Conservation (phyloP, 2,329 filamentous ascomycete species). For the Talaromyces verruculosus region DNA sequence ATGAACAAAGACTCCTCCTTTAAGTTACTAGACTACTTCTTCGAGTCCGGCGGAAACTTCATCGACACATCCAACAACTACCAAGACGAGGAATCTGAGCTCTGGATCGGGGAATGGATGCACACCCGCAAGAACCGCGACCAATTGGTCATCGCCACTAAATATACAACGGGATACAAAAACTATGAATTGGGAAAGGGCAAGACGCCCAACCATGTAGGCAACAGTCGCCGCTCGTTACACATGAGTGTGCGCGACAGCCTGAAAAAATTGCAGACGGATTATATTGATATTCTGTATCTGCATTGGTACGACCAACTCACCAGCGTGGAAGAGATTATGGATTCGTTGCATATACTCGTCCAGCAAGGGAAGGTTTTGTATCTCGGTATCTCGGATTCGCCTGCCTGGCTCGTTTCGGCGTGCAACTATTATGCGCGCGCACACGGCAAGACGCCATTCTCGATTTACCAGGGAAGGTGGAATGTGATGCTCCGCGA, state of each 20-base stretch:
- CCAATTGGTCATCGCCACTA: conserved; percentile 69
- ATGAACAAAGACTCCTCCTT: conserved; percentile 64
- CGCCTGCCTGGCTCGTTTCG: conserved; percentile 43
- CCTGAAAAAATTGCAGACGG: conserved; percentile 52
- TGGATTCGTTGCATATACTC: conserved; percentile 41
- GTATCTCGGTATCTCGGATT: conserved; percentile 44
- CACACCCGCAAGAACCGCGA: conserved; percentile 62
- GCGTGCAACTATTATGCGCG: conserved; percentile 44
- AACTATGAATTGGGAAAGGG: conserved; percentile 42
- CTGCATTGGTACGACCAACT: conserved; percentile 56
- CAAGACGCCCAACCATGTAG: conserved; percentile 44
- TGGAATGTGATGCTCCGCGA: conserved; percentile 43
- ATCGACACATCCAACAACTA: conserved; percentile 72
- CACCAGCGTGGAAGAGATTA: conserved; percentile 40
- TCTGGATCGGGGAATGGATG: conserved; percentile 72
- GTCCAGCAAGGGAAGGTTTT: conserved; percentile 44
- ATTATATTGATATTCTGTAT: conserved; percentile 56
- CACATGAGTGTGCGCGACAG: conserved; percentile 47
- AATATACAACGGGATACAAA: conserved; percentile 62
- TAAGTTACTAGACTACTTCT: conserved; percentile 66
- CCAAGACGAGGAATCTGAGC: conserved; percentile 63
- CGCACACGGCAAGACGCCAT: conserved; percentile 41
- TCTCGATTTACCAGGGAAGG: conserved; percentile 42
- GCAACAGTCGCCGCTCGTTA: conserved; percentile 48
- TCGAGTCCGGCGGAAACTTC: conserved; percentile 68